A percentile compares a stretch with the other conserved stretches of the same genome.
These are phyloP conservation scores for Daedalea quercina DNA, from an alignment of 768 basidiomycete species.

Conservation along the genomic window DNA sequence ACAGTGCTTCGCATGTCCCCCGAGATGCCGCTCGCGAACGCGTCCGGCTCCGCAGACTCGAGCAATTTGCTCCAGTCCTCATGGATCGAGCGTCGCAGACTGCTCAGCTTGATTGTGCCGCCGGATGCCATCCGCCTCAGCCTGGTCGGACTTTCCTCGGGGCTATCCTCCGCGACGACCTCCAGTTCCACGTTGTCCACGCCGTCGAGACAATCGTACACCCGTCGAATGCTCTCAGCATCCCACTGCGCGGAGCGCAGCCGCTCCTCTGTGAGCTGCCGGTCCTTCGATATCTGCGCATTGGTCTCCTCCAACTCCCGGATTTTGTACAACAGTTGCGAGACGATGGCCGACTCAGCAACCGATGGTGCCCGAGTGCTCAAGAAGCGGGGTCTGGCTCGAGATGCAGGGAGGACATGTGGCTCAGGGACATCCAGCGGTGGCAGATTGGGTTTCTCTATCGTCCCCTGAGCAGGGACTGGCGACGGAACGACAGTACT, in stretches of 20 bases:
- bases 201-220: conserved; percentile 63
- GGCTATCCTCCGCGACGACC: conserved; percentile 28
- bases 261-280: conserved; percentile 52
- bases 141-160: conserved; percentile 18
- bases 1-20: conserved; percentile 23
- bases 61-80: conserved; percentile 22
- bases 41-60: conserved; percentile 12
- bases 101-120: conserved; percentile 42
- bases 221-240: conserved; percentile 59
- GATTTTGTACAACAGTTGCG: conserved; percentile 68
- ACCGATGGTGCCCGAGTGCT: neutral
- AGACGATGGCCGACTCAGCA: conserved; percentile 44
- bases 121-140: conserved; percentile 14
- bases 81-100: conserved; percentile 38
- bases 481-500: neutral
- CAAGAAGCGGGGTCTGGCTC: neutral
- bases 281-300: conserved; percentile 55
- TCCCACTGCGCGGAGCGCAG: conserved; percentile 68
- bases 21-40: conserved; percentile 17
- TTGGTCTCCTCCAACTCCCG: conserved; percentile 74
- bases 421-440: neutral
- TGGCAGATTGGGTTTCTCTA: neutral
- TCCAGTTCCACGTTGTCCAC: conserved; percentile 45
- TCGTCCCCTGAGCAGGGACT: neutral
- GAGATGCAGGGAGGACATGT: neutral